Evolutionary conservation across 78 protist species (phyloP), one percentile per base, ranked within the genome.

Genomic region (Tieghemostelium lacteum): DNA sequence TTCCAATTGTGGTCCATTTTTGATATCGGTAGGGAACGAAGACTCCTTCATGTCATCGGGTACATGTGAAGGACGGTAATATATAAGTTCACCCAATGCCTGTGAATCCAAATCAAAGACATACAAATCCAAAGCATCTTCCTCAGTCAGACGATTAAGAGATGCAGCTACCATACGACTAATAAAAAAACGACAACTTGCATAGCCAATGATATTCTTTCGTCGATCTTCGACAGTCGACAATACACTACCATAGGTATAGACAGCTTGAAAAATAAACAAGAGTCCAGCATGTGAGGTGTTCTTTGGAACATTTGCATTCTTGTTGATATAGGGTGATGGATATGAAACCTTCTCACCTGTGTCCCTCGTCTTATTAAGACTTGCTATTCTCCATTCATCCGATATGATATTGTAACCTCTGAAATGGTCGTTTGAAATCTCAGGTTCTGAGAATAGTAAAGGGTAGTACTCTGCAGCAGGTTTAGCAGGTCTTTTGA

Each of bases 171-270:
- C 88, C 52, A 78, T 69, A 39, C 75, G 10, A 28, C 76, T 66
- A 20, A 78, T 78, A 31, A 66, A 78, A 39, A 78, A 78, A 19
- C 88, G 10, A 66, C 88, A 78, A n/a, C 54, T 28, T 26, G 88
- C 88, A 55, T 31, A 78, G 0, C 88, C 88, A 36, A 78, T 78
- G 22, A 78, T 39, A 22, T 55, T 45, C 24, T 33, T 19, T 33
- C 75, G 55, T 24, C 88, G 73, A 67, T 78, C 88, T 20, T 78
- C 75, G 0, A 67, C 77, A 6, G 88, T 78, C 19, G 75, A 49
- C 7, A 78, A 55, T 0, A 67, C 34, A 3, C 42, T 37, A 19
- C 72, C 88, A 52, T 52, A 42, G 2, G 60, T 40, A 66, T 78
- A 78, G 0, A 78, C 88, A 0, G 88, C 88, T 29, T 78, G 88